Evolutionary conservation across 116 monocot species (phyloP), one percentile per base, ranked within the genome.

Genomic region (Thalassia testudinum): DNA sequence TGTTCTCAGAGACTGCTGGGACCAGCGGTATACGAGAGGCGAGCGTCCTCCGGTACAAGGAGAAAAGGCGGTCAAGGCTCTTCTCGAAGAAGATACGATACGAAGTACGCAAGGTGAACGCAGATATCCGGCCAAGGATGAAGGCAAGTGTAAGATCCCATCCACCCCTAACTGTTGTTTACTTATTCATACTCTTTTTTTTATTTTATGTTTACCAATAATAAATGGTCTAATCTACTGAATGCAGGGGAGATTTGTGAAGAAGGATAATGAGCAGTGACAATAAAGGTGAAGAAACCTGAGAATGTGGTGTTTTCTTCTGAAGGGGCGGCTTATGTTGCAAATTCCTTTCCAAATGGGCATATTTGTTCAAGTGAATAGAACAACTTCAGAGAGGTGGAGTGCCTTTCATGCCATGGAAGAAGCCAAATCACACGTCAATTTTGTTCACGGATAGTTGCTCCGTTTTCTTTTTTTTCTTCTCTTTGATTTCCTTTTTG

Each of bases 21-120:
- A 63, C 63, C 20, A 68, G 59, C n/a, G 77, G 60, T 16, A 21
- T 65, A 43, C 71, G 85, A 60, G 85, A 84, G 52, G 81, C 78
- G 1, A 73, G 81, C n/a, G 78, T 81, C n/a, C 58, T 70, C 63
- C 65, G 81, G 64, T 78, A 81, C 68, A 91, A 73, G 56, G 91
- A 85, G 81, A 91, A 91, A 66, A 62, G 85, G 54, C 64, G 85
- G 50, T 78, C 38, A 28, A 51, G 85, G 10, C 72, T 90, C 3
- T 91, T 78, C 54, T 85, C 85, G 15, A 91, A 81, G 61, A 91
- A 81, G 54, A 85, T 91, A 52, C 72, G 85, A 12, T 85, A 81
- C 61, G 71, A 91, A 65, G 78, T 91, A 43, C 74, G 85, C 12
- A 91, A 85, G 70, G 68, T 59, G 20, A 85, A 85, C 16, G 80